phyloP scores from a whole-genome alignment of 163 green algal species.

The Scenedesmus sp. region DNA sequence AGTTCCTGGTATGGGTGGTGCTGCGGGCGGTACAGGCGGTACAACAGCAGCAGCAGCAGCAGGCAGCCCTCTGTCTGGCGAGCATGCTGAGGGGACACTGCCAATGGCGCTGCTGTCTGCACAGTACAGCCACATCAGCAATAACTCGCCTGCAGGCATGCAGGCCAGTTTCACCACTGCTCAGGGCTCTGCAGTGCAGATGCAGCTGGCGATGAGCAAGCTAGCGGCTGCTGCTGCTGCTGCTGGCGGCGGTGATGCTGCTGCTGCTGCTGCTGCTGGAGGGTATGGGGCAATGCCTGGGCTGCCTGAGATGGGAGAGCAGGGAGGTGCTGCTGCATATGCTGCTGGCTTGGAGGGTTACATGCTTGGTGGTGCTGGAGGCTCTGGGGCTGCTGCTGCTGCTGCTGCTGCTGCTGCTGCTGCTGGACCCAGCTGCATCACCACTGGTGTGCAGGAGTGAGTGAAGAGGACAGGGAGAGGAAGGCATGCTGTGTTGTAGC shows the following conservation, averaged over 20 bases:
- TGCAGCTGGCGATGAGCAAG: background rate
- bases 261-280: background rate
- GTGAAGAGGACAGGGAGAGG: background rate
- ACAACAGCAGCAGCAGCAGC: background rate
- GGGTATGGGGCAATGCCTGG: background rate
- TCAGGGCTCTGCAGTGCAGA: background rate
- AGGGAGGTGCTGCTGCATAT: background rate
- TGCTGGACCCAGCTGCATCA: conserved; percentile 25
- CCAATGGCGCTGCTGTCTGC: background rate
- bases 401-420: background rate
- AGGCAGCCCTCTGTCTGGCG: background rate
- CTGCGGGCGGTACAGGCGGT: background rate
- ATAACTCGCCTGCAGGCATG: background rate
- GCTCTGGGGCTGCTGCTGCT: background rate
- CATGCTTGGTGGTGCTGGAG: background rate
- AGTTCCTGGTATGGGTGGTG: background rate
- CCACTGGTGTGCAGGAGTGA: conserved; percentile 30
- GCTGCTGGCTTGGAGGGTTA: conserved; percentile 21
- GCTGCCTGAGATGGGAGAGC: background rate
- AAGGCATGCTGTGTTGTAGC: background rate
- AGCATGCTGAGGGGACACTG: background rate
- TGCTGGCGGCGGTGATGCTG: background rate
- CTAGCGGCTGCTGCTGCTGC: background rate
- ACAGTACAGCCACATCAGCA: conserved; percentile 8
- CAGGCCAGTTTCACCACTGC: background rate